A percentile compares a stretch with the other conserved stretches of the same genome.
Evolutionary conservation across 2,329 filamentous ascomycete genomes (phyloP).

Genomic region (Bipolaris oryzae): DNA sequence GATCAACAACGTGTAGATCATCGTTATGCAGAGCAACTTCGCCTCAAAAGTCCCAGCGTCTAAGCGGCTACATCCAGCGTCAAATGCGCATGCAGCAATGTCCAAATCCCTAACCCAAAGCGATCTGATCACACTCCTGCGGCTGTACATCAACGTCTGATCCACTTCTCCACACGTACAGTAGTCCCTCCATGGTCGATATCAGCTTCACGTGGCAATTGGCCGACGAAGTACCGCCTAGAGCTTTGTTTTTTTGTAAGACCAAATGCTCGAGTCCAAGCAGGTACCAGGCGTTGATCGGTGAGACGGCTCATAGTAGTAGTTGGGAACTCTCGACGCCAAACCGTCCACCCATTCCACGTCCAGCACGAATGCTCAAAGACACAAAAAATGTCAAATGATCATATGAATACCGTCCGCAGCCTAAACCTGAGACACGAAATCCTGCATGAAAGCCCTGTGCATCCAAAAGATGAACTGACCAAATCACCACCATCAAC

Average conservation of each 20-base stretch:
- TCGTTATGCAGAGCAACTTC: not conserved
- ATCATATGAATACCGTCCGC: not conserved
- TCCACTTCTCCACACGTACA: constrained; percentile 1
- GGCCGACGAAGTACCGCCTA: not conserved
- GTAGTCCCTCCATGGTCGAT: not conserved
- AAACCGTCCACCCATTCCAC: not conserved
- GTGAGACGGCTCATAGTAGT: not conserved
- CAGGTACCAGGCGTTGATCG: constrained; percentile 10
- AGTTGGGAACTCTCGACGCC: not conserved
- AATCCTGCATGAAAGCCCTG: not conserved
- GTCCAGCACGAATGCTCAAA: not conserved
- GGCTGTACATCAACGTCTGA: constrained; percentile 1
- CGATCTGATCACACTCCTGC: constrained; percentile 5
- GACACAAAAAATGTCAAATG: not conserved
- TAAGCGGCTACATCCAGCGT: not conserved
- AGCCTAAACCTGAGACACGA: not conserved
- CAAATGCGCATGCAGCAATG: not conserved
- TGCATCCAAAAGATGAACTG: not conserved
- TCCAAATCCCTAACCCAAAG: not conserved
- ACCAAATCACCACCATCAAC: not conserved
- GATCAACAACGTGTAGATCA: not conserved
- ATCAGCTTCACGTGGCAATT: not conserved
- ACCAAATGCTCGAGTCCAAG: not conserved
- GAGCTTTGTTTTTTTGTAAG: not conserved
- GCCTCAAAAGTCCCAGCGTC: not conserved